Percentiles rank a stretch among this genome's conserved stretches.
phyloP scores from a whole-genome alignment of 2,329 filamentous ascomycete species.

The Fonsecaea multimorphosa region DNA sequence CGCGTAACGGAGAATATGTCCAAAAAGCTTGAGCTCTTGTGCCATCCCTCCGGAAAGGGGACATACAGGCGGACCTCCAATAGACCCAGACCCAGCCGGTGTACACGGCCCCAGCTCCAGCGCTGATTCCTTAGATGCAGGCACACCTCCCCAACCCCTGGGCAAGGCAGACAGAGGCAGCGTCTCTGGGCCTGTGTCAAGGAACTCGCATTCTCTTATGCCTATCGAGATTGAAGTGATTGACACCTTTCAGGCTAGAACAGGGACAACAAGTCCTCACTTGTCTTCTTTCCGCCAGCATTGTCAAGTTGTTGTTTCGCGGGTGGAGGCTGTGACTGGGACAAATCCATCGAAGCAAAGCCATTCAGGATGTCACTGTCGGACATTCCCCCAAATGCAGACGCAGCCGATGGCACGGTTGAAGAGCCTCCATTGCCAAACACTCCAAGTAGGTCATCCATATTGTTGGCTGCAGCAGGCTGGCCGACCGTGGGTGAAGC shows the following conservation, averaged over 20 bases:
- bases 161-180: neutral
- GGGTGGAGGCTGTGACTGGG: slow-evolving; percentile 64
- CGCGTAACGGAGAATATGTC: neutral
- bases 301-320: slow-evolving; percentile 34
- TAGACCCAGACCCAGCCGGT: neutral
- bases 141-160: neutral
- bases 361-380: slow-evolving; percentile 73
- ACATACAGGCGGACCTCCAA: neutral
- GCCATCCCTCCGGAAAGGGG: neutral
- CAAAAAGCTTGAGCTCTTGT: neutral
- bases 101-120: neutral
- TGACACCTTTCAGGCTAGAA: slow-evolving; percentile 51
- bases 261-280: slow-evolving; percentile 67
- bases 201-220: neutral
- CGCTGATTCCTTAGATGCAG: neutral
- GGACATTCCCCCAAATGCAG: slow-evolving; percentile 44
- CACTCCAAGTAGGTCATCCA: slow-evolving; percentile 81
- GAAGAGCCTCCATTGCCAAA: slow-evolving; percentile 60
- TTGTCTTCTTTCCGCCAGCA: slow-evolving; percentile 59
- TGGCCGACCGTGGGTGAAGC: slow-evolving; percentile 51
- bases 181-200: neutral
- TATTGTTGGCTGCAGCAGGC: slow-evolving; percentile 56
- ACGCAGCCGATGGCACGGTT: slow-evolving; percentile 43
- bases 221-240: slow-evolving; percentile 8
- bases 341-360: slow-evolving; percentile 80